A percentile compares a stretch with the other conserved stretches of the same genome.
These are phyloP conservation scores for Diplodia sapinea DNA, from an alignment of 2,329 filamentous ascomycete species.

Conservation along the genomic window DNA sequence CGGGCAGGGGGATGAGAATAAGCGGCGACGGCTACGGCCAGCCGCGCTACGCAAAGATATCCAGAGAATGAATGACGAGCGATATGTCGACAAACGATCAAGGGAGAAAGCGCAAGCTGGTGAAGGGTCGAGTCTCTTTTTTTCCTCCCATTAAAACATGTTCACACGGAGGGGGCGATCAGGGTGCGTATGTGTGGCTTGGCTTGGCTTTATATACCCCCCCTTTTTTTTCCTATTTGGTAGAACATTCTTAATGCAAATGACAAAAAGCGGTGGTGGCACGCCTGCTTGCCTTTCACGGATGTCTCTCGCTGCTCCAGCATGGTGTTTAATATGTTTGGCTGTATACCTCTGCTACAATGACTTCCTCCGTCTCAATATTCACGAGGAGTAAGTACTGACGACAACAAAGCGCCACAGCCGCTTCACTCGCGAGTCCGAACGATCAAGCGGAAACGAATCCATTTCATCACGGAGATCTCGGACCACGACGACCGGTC, in stretches of 20 bases:
- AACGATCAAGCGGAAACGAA: too few species aligned
- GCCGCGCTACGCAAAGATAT: constrained; percentile 2
- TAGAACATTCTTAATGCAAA: constrained; percentile 14
- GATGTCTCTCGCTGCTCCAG: background rate
- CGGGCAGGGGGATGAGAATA: background rate
- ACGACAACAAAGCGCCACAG: too few species aligned
- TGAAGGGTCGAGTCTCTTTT: constrained; percentile 21
- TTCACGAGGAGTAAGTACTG: too few species aligned
- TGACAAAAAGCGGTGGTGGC: background rate
- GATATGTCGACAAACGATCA: constrained; percentile 14
- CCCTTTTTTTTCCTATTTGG: constrained; percentile 10
- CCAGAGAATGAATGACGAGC: constrained; percentile 26
- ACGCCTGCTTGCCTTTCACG: background rate
- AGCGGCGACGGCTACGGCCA: background rate
- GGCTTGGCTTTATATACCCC: constrained; percentile 29
- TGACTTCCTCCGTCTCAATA: too few species aligned
- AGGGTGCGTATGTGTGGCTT: constrained; percentile 29
- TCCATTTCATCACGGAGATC: too few species aligned
- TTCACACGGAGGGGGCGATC: background rate
- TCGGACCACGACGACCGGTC: too few species aligned
- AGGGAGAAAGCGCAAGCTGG: background rate
- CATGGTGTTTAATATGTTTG: background rate
- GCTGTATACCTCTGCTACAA: too few species aligned
- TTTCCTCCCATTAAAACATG: background rate
- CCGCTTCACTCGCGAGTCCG: too few species aligned